A percentile compares a stretch with the other conserved stretches of the same genome.
Evolutionary conservation across 169 alveolate genomes (phyloP).

Genomic region (Theileria annulata): DNA sequence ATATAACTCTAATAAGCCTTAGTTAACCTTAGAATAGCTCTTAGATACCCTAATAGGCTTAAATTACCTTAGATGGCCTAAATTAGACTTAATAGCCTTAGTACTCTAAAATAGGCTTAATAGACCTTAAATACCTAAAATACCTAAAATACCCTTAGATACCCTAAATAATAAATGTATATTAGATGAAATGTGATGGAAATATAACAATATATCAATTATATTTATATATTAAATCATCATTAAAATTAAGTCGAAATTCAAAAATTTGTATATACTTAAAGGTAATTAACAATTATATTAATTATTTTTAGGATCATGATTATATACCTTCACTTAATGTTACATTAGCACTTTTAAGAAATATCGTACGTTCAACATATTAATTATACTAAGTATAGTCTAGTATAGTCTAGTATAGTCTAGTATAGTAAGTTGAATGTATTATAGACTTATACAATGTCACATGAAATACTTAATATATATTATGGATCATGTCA

Average conservation of each 20-base stretch:
- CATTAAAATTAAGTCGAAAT: not conserved
- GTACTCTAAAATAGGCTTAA: too few species aligned
- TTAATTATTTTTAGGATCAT: constrained; percentile 11
- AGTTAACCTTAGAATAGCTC: too few species aligned
- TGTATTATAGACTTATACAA: constrained; percentile 9
- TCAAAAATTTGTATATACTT: constrained; percentile 2
- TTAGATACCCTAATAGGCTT: too few species aligned
- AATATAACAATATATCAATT: constrained; percentile 26
- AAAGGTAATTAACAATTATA: constrained; percentile 19
- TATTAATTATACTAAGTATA: not conserved
- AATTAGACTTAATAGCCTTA: too few species aligned
- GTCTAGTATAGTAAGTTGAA: too few species aligned
- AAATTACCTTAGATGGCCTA: too few species aligned
- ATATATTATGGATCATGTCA: constrained; percentile 21
- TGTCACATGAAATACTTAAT: constrained; percentile 27
- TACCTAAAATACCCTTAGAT: too few species aligned
- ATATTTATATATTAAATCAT: constrained; percentile 23
- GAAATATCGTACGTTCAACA: constrained; percentile 19
- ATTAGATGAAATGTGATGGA: constrained; percentile 29
- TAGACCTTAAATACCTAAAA: too few species aligned
- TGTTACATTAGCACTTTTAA: constrained; percentile 21
- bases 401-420: too few species aligned
- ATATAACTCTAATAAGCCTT: too few species aligned
- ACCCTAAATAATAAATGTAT: too few species aligned
- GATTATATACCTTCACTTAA: constrained; percentile 17